Evolutionary conservation across 2,329 filamentous ascomycete genomes (phyloP).

Genomic region (Magnaporthiopsis incrustans): DNA sequence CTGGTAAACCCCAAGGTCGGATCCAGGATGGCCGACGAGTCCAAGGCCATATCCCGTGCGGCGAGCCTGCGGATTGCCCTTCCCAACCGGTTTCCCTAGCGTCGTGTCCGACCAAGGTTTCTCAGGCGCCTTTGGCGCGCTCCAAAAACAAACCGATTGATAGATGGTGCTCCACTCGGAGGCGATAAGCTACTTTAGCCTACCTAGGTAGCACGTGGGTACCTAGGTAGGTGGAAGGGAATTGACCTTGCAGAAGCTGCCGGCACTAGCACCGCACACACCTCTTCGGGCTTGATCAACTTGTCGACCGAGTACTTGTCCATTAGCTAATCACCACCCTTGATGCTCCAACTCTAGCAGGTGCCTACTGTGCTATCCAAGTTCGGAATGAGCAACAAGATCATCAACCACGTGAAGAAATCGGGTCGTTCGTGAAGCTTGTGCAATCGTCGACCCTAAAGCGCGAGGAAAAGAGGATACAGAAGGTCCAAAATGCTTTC

Average conservation of each 20-base stretch:
- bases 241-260: too few relatives aligned
- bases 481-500: conserved; percentile 71
- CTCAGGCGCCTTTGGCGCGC: too few relatives aligned
- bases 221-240: too few relatives aligned
- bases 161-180: too few relatives aligned
- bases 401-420: too few relatives aligned
- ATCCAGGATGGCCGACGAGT: conserved; percentile 11
- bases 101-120: too few relatives aligned
- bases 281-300: conserved; percentile 92
- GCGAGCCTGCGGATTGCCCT: conserved; percentile 20
- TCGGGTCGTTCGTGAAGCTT: conserved; percentile 63
- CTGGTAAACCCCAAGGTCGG: conserved; percentile 18
- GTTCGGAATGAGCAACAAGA: too few relatives aligned
- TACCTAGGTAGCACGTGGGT: too few relatives aligned
- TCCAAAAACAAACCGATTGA: too few relatives aligned
- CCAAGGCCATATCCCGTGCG: conserved; percentile 15
- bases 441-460: conserved; percentile 61
- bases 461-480: conserved; percentile 74
- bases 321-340: conserved; percentile 63
- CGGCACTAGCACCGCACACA: too few relatives aligned
- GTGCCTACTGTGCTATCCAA: too few relatives aligned
- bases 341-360: conserved; percentile 82
- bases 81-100: conserved; percentile 11
- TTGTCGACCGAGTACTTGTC: conserved; percentile 73
- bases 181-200: too few relatives aligned